phyloP scores from a whole-genome alignment of 768 basidiomycete species.

The Boletus bicolor region DNA sequence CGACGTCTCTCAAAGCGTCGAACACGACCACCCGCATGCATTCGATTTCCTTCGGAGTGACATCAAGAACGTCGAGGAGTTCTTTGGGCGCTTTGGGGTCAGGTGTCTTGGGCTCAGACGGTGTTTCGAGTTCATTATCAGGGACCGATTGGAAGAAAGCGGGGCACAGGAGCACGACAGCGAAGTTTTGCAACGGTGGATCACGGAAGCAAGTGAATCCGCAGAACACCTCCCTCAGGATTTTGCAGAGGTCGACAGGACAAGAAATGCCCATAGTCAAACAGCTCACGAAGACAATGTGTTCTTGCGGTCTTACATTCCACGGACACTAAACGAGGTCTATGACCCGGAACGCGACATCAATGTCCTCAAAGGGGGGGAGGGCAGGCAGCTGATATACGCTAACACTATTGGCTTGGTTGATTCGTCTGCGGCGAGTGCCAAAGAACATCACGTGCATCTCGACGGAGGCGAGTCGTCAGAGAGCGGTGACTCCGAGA shows the following conservation, averaged over 20 bases:
- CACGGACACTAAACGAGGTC: slow-evolving; percentile 86
- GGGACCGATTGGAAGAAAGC: slow-evolving; percentile 40
- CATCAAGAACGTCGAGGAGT: slow-evolving; percentile 90
- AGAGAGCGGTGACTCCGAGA: slow-evolving; percentile 25
- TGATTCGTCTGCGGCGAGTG: slow-evolving; percentile 25
- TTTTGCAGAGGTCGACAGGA: slow-evolving; percentile 9
- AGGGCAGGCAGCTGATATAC: slow-evolving; percentile 77
- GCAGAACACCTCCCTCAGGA: slow-evolving; percentile 11
- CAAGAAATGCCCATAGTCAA: slow-evolving; percentile 11
- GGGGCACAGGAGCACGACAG: slow-evolving; percentile 27
- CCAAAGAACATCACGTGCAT: slow-evolving; percentile 13
- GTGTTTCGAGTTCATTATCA: slow-evolving; percentile 87
- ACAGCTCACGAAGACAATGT: slow-evolving; percentile 78
- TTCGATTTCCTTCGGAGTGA: slow-evolving; percentile 95
- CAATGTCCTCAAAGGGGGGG: slow-evolving; percentile 66
- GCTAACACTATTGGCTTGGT: slow-evolving; percentile 83
- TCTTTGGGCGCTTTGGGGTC: slow-evolving; percentile 76
- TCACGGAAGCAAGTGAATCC: slow-evolving; percentile 38
- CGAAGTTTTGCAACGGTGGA: slow-evolving; percentile 44
- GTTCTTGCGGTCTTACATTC: slow-evolving; percentile 90
- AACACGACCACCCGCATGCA: slow-evolving; percentile 94
- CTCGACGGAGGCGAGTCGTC: slow-evolving; percentile 19
- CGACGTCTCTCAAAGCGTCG: slow-evolving; percentile 98
- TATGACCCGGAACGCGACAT: slow-evolving; percentile 94
- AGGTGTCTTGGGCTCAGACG: slow-evolving; percentile 72